phyloP scores from a whole-genome alignment of 371 early-diverging fungal species.

The Capillidium rhysosporum region DNA sequence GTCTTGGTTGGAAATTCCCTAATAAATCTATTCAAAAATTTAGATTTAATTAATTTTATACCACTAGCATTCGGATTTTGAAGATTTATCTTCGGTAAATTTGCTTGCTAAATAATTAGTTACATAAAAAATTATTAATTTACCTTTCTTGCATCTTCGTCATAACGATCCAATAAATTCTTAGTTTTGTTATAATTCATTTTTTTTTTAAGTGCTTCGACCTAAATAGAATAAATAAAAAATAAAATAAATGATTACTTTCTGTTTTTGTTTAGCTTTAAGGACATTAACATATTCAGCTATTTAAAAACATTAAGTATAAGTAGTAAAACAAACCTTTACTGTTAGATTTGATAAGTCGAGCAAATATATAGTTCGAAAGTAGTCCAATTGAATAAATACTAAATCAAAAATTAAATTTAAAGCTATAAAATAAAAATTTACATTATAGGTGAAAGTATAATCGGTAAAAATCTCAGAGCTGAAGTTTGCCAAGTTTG shows the following conservation, averaged over 20 bases:
- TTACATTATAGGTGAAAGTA: not conserved
- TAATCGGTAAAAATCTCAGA: not conserved
- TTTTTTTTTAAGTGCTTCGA: conserved; percentile 82
- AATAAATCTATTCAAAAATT: not conserved
- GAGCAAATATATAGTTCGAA: not conserved
- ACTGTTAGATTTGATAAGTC: not conserved
- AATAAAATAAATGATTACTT: not conserved
- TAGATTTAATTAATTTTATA: not conserved
- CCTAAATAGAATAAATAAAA: conserved; percentile 9
- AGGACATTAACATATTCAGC: not conserved
- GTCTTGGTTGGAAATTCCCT: not conserved
- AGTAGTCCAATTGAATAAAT: not conserved
- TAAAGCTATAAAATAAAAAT: not conserved
- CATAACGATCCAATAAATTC: conserved; percentile 77
- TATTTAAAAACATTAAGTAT: not conserved
- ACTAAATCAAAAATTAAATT: not conserved
- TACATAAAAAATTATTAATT: not conserved
- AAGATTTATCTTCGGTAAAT: not conserved
- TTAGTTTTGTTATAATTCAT: conserved; percentile 73
- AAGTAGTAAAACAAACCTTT: not conserved
- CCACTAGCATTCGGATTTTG: not conserved
- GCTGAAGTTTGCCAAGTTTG: not conserved
- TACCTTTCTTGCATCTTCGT: conserved; percentile 13
- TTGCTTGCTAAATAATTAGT: not conserved
- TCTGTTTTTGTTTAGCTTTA: not conserved